Conservation (phyloP, 352 stramenopile species). For the Phytophthora sansomeana region DNA sequence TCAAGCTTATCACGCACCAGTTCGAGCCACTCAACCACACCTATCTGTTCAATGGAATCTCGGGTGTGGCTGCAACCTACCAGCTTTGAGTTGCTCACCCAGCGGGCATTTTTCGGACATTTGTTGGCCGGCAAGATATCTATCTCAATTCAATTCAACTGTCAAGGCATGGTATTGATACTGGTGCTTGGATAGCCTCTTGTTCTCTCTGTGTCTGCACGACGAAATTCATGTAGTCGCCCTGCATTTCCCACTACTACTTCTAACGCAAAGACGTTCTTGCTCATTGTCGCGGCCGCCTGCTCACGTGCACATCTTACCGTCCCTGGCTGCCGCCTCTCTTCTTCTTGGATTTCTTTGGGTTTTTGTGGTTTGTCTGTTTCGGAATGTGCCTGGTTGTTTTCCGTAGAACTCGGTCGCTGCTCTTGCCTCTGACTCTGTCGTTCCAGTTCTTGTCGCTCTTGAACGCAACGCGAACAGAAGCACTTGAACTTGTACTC, state of each 20-base stretch:
- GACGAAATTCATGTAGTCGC: not conserved
- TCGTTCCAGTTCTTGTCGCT: conserved; percentile 44
- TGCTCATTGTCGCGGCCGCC: conserved; percentile 11
- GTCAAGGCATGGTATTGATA: conserved; percentile 26
- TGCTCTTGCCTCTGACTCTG: conserved; percentile 8
- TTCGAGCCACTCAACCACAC: conserved; percentile 98
- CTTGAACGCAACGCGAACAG: conserved; percentile 63
- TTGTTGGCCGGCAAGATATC: conserved; percentile 16
- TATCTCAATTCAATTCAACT: conserved; percentile 14
- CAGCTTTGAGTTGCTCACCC: conserved; percentile 52
- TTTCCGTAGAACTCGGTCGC: not conserved
- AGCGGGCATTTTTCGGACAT: not conserved
- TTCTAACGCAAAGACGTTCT: conserved; percentile 20
- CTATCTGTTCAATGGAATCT: conserved; percentile 98
- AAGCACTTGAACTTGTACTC: conserved; percentile 88
- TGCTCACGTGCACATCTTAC: conserved; percentile 16
- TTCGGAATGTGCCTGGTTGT: conserved; percentile 1
- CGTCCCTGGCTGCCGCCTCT: conserved; percentile 14
- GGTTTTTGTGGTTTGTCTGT: conserved; percentile 1
- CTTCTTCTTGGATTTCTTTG: conserved; percentile 29
- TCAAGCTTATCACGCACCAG: conserved; percentile 98
- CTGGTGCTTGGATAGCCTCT: conserved; percentile 9
- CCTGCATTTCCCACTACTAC: conserved; percentile 9
- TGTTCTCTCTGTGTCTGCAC: conserved; percentile 5
- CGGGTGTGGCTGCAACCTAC: conserved; percentile 73